phyloP scores from a whole-genome alignment of 2,329 filamentous ascomycete species.

The Diaporthe eres region DNA sequence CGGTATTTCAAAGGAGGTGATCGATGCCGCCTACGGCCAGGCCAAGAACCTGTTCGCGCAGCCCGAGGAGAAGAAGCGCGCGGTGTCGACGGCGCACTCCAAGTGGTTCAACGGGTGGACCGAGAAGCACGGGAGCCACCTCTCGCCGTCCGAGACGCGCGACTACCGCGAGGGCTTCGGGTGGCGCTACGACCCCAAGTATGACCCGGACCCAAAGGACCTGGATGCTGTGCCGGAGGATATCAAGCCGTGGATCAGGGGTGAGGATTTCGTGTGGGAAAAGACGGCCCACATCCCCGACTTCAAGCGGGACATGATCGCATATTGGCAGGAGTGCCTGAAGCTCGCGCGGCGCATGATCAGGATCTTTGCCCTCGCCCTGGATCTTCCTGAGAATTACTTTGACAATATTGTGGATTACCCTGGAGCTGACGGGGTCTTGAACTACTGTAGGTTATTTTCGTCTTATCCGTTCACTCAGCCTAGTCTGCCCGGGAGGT shows the following conservation, averaged over 20 bases:
- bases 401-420: conserved; percentile 44
- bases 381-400: conserved; percentile 44
- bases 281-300: conserved; percentile 44
- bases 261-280: conserved; percentile 46
- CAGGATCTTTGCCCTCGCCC: conserved; percentile 44
- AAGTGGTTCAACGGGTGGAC: conserved; percentile 56
- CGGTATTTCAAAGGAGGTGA: conserved; percentile 53
- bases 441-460: conserved; percentile 52
- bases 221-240: conserved; percentile 41
- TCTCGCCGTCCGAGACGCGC: conserved; percentile 50
- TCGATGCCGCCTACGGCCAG: conserved; percentile 45
- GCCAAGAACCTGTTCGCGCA: conserved; percentile 51
- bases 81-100: conserved; percentile 46
- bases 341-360: conserved; percentile 47
- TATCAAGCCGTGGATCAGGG: conserved; percentile 36
- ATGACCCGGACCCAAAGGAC: conserved; percentile 58
- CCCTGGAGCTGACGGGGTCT: conserved; percentile 41
- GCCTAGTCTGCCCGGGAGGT: no score
- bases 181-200: conserved; percentile 56
- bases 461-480: no score
- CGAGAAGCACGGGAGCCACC: conserved; percentile 45
- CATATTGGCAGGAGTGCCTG: conserved; percentile 46
- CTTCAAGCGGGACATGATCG: conserved; percentile 44
- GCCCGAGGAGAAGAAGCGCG: conserved; percentile 48
- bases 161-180: conserved; percentile 49